Evolutionary conservation across 202 grass and related monocot species (phyloP), one percentile per base, ranked within the genome.

Genomic region (Sporobolus alterniflorus): DNA sequence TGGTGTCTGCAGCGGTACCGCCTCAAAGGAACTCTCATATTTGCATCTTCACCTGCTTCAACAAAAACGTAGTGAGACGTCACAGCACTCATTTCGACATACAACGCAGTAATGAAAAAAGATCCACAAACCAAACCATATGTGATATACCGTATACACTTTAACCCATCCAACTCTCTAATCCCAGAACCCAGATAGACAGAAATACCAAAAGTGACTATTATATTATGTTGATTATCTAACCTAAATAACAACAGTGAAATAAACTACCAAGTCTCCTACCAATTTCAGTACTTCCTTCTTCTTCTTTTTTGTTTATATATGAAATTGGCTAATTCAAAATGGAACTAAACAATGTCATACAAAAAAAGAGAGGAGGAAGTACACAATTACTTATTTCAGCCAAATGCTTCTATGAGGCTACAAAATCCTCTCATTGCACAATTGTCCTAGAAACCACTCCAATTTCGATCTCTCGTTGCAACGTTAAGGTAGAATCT

Each of bases 31-130:
- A 69, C 24, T 74, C 41, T 83, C 86, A 92, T 92, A 33, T 8
- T 89, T 76, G 79, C 74, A 86, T 80, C 75, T 70, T 89, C 83
- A 83, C 79, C 69, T 78, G 60, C 67, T 88, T 61, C 51, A 71
- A 67, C 42, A 88, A 64, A 82, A 74, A 74, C 48, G 17, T 54
- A 69, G 14, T 13, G 34, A 88, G 50, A 61, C 69, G 81, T 50
- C 12, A 71, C 44, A 41, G 48, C 24, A 54, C 43, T 36, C 34
- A 34, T 47, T 57, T 74, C 51, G 44, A 70, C 55, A 48, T 50
- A 64, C 16, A 77, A 71, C 33, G 34, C 20, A 42, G 17, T 75
- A 78, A 48, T 22, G 4, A 49, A 86, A 64, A 84, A 2, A 24
- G 17, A 47, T 48, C n/a, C 15, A 3, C 33, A 84, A 54, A 84